Conservation (phyloP, 768 basidiomycete genomes). For the Kwoniella newhampshirensis region DNA sequence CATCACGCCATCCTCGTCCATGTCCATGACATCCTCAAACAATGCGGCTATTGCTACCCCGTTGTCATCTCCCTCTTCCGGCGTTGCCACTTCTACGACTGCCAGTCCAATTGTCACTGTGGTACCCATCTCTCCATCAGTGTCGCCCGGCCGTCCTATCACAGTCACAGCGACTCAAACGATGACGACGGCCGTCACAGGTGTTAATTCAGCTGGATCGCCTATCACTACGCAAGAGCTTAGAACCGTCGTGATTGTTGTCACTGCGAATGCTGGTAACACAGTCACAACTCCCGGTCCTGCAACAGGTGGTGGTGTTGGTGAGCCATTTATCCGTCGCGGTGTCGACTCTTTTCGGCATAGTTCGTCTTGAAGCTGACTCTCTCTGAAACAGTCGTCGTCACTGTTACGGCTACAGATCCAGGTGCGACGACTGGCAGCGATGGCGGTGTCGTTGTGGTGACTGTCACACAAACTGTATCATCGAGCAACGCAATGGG, state of each 20-base stretch:
- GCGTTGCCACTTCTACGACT: neutral
- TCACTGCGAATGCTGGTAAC: constrained; percentile 8
- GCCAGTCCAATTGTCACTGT: neutral
- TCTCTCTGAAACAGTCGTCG: constrained; percentile 2
- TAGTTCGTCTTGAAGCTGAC: neutral
- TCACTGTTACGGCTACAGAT: constrained; percentile 16
- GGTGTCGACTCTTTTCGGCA: neutral
- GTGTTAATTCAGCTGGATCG: neutral
- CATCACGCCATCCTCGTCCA: neutral
- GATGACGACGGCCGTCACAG: constrained; percentile 1
- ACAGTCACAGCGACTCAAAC: constrained; percentile 11
- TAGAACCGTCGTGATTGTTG: constrained; percentile 10
- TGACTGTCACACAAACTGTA: constrained; percentile 12
- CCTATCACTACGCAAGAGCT: constrained; percentile 2
- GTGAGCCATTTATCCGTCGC: neutral
- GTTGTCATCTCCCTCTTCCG: neutral
- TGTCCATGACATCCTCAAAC: neutral
- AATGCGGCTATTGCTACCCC: neutral
- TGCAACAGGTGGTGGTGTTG: constrained; percentile 5
- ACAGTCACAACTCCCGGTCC: constrained; percentile 6
- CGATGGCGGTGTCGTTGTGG: constrained; percentile 14
- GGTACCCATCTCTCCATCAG: neutral
- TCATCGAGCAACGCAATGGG: constrained; percentile 4
- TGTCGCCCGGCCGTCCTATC: constrained; percentile 11
- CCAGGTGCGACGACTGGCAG: constrained; percentile 12